Evolutionary conservation across 176 grass and related monocot genomes (phyloP), one percentile per base, ranked within the genome.

Genomic region (Eragrostis curvula): DNA sequence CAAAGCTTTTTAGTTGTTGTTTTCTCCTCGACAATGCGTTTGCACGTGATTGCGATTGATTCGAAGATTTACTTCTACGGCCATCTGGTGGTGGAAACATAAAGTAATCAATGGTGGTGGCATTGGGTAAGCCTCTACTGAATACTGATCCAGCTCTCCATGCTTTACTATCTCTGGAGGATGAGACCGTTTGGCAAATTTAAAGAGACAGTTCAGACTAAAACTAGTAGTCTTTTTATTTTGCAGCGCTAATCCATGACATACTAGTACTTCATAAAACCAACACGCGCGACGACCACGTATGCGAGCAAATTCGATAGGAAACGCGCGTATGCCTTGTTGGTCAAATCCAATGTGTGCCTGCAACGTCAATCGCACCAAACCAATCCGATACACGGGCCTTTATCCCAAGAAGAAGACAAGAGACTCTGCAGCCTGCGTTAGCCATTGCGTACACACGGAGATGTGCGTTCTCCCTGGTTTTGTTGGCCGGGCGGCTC

Each of bases 351-450:
- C 32, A 36, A 36, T 36, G 32, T 36, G 32, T 36, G 53, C 45
- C 47, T 27, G 82, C 50, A 85, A 56, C 21, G 82, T 81, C 87
- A 76, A 85, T 47, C 71, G 2, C 87, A 85, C 87, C 87, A 80
- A 80, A 81, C 82, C 32, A 14, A 14, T 8, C 65, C 43, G 8
- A 64, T 41, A 41, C 62, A 30, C 30, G 30, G 17, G 2, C 5
- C 8, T 68, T 5, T 30, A 9, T 59, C 20, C 29, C 6, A 41
- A 14, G 42, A n/a, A 50, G 42, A n/a, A 50, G 73, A 78, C 73
- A 78, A 78, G 18, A 3, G 3, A 12, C 84, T 3, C 84, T 3
- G 9, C 24, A 23, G 39, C 32, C 23, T 17, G 39, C 46, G 46
- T 7, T 79, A 67, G 77, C 67, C 47, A n/a, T 73, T 15, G 76